Percentiles rank a stretch among this genome's conserved stretches.
These are phyloP conservation scores for Eucalyptus pumila DNA, from an alignment of 345 rosid species.

Conservation along the genomic window DNA sequence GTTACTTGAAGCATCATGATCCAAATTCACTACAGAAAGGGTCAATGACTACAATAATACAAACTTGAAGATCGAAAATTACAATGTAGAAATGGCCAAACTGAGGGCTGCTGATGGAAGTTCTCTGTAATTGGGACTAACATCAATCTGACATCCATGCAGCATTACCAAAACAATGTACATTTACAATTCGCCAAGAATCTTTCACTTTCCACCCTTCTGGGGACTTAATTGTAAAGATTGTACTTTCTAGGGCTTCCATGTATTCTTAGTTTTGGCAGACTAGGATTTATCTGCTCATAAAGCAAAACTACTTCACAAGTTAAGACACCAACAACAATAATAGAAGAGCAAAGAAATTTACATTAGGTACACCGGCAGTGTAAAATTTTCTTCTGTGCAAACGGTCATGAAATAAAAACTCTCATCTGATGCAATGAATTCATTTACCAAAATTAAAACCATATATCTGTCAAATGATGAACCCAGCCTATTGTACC, in stretches of 20 bases:
- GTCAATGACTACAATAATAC: neutral
- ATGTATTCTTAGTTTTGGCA: neutral
- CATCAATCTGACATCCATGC: neutral
- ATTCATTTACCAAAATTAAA: too few species aligned
- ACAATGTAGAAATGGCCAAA: neutral
- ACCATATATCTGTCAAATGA: neutral
- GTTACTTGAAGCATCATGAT: neutral
- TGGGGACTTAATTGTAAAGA: neutral
- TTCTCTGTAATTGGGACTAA: neutral
- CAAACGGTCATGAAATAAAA: too few species aligned
- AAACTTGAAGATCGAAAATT: neutral
- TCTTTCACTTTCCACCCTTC: neutral
- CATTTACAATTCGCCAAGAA: neutral
- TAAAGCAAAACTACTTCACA: neutral
- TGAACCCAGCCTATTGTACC: neutral
- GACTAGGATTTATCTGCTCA: neutral
- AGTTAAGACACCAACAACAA: neutral
- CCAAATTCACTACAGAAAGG: neutral
- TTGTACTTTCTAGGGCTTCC: neutral
- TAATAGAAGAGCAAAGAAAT: neutral
- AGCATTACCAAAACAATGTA: neutral
- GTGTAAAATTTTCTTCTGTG: too few species aligned
- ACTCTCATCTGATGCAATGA: too few species aligned
- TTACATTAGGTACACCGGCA: fast-evolving
- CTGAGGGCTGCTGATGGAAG: neutral